Evolutionary conservation across 306 rosid genomes (phyloP).

Genomic region (Trifolium subterraneum): DNA sequence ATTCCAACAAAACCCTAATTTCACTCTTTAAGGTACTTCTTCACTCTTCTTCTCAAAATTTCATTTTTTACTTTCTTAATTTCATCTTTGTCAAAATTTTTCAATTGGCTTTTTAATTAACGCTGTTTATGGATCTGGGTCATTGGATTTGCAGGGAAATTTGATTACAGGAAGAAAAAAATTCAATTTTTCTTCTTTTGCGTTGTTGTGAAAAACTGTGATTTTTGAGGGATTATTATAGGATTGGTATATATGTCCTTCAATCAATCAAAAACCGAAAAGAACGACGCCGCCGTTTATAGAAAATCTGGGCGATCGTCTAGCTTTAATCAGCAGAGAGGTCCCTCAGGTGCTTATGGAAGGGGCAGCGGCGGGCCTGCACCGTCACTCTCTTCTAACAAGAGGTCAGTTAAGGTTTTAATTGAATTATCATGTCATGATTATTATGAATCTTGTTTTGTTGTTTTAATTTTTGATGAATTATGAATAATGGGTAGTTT

Average conservation of each 20-base stretch:
- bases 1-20: slow-evolving; percentile 70
- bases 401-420: slow-evolving; percentile 59
- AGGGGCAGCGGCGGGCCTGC: slow-evolving; percentile 81
- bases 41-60: background rate
- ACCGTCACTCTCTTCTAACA: slow-evolving; percentile 53
- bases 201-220: background rate
- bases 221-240: slow-evolving; percentile 49
- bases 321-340: slow-evolving; percentile 81
- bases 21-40: slow-evolving; percentile 55
- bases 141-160: slow-evolving; percentile 54
- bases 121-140: slow-evolving; percentile 45
- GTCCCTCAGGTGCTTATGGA: slow-evolving; percentile 56
- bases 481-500: background rate
- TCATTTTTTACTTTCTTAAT: background rate
- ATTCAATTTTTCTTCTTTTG: background rate
- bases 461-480: background rate
- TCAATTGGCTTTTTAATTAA: background rate
- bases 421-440: background rate
- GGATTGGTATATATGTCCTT: slow-evolving; percentile 92
- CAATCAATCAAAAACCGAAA: slow-evolving; percentile 93
- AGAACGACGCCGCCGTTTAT: slow-evolving; percentile 67
- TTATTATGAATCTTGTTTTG: background rate
- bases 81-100: background rate
- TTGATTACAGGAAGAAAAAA: slow-evolving; percentile 3
- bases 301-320: slow-evolving; percentile 75